Conservation (phyloP, 768 basidiomycete genomes). For the Mycena leptocephala region DNA sequence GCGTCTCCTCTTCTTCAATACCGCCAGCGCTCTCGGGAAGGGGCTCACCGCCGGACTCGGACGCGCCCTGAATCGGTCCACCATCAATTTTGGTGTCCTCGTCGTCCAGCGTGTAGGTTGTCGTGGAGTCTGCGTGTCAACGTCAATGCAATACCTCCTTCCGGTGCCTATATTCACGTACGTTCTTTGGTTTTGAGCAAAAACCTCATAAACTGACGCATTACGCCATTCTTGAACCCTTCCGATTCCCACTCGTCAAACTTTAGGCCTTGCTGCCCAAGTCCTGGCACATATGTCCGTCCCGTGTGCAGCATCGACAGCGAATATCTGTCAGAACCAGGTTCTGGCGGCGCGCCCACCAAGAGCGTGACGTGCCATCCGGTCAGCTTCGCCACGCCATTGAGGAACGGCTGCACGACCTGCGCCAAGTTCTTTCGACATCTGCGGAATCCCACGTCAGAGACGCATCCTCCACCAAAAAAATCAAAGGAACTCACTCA, state of each 20-base stretch:
- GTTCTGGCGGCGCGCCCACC: background rate
- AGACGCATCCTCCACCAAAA: no score
- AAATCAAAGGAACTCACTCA: background rate
- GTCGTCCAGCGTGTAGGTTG: no score
- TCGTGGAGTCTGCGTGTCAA: no score
- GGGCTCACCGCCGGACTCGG: no score
- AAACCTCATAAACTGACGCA: constrained; percentile 9
- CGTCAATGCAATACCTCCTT: no score
- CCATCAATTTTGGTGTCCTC: no score
- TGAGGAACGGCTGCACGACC: constrained; percentile 8
- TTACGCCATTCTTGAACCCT: background rate
- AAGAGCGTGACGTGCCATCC: constrained; percentile 9
- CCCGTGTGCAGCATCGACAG: constrained; percentile 9
- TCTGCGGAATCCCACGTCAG: background rate
- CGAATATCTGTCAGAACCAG: background rate
- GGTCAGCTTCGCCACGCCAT: constrained; percentile 5
- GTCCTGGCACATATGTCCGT: background rate
- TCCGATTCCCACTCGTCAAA: constrained; percentile 1
- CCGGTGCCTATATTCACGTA: background rate
- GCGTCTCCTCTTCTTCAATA: no score
- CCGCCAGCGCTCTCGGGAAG: no score
- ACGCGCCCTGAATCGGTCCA: no score
- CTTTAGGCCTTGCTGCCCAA: background rate
- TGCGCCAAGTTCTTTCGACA: background rate
- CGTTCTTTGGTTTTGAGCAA: background rate